Evolutionary conservation across 1,284 basidiomycete genomes (phyloP), one percentile per base, ranked within the genome.

Genomic region (Gomphus sp.): DNA sequence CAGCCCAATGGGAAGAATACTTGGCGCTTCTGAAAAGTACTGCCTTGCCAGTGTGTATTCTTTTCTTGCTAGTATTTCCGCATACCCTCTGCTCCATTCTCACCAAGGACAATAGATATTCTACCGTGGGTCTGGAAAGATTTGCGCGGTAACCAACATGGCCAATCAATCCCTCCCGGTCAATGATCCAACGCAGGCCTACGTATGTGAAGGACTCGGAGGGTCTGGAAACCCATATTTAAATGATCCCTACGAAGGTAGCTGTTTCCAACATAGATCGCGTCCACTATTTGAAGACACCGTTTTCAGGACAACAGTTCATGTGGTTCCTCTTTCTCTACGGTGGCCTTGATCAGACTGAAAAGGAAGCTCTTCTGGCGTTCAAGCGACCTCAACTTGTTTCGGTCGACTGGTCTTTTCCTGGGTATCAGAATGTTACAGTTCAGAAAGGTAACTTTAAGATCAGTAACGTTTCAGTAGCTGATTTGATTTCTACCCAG

Each of bases 191-290:
- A 11, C 44, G 1, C 55, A 56, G 22, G 2, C 55, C 3, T 56
- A 48, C 33, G 44, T 33, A n/a, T 56, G 55, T 31, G 55, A 56
- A 56, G 55, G 55, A 18, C 31, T 36, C n/a, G 43, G 43, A 4
- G 12, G 33, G 28, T 18, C 55, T n/a, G 55, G 55, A 56, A 56
- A 56, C 16, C 55, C 55, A 16, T 56, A 14, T 34, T 6, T 56
- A 22, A 56, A 56, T 16, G 55, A 56, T 25, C 55, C 55, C 14
- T 56, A 56, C 45, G 55, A 56, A 56, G 55, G 55, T 56, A 48
- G 10, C 11, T 4, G 3, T 10, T 4, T 48, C 47, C 14, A 12
- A 9, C 25, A 12, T 18, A 14, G 9, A 6, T 25, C 22, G 3
- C 7, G 12, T 16, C 16, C n/a, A 18, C 41, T 6, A 45, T 45